Percentiles rank a stretch among this genome's conserved stretches.
phyloP scores from a whole-genome alignment of 176 grass and related monocot species.

The Echinochloa phyllopogon region DNA sequence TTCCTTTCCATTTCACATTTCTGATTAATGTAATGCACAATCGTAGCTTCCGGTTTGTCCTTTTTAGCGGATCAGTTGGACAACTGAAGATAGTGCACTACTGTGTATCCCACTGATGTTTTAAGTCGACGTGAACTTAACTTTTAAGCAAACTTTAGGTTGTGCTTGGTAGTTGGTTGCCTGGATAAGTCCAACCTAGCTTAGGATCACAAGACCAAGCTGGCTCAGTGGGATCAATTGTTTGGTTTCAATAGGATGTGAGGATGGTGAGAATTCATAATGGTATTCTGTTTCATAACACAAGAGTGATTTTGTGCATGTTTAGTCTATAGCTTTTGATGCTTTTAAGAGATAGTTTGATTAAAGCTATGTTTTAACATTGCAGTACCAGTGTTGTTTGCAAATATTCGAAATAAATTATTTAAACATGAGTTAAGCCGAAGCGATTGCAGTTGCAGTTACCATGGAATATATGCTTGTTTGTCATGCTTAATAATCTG shows the following conservation, averaged over 20 bases:
- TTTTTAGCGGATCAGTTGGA: neutral
- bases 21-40: neutral
- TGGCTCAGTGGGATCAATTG: neutral
- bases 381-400: neutral
- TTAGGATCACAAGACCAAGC: neutral
- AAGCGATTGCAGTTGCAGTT: neutral
- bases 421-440: neutral
- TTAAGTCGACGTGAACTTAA: neutral
- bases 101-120: neutral
- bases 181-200: neutral
- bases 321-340: neutral
- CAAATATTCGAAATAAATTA: neutral
- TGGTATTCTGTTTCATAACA: neutral
- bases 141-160: neutral
- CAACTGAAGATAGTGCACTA: neutral
- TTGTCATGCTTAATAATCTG: neutral
- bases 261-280: neutral
- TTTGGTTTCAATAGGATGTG: neutral
- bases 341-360: neutral
- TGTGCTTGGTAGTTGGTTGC: neutral
- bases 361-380: neutral
- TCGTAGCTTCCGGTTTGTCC: neutral
- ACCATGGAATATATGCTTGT: conserved; percentile 11
- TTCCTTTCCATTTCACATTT: conserved; percentile 17
- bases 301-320: neutral